These are phyloP conservation scores for Chrysanthemum lavandulifolium DNA, from an alignment of 129 eudicot species.

Conservation along the genomic window DNA sequence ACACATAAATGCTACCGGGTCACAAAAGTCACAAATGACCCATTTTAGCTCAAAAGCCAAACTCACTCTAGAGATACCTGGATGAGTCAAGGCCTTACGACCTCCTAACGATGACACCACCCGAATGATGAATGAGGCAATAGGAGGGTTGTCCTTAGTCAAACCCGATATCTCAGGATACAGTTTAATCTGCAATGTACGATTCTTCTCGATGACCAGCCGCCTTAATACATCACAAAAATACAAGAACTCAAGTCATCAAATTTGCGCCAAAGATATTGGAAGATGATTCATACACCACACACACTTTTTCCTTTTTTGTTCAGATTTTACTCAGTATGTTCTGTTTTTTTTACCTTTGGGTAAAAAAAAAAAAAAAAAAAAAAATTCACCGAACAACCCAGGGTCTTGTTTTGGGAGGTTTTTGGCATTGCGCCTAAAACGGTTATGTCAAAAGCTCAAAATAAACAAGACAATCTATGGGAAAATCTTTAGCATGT, in stretches of 20 bases:
- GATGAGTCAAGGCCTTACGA: conserved; percentile 82
- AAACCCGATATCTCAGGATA: conserved; percentile 74
- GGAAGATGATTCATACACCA: background rate
- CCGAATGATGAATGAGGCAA: conserved; percentile 79
- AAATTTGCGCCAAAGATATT: background rate
- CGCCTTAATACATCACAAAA: conserved; percentile 53
- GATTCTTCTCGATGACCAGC: conserved; percentile 78
- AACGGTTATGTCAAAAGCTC: background rate
- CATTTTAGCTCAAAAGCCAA: background rate
- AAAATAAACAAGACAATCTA: too few species aligned
- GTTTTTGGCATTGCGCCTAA: background rate
- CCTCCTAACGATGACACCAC: conserved; percentile 66
- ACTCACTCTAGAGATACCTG: conserved; percentile 49
- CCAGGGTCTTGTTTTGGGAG: too few species aligned
- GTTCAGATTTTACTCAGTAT: too few species aligned
- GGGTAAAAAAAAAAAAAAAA: too few species aligned
- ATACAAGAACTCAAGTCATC: background rate
- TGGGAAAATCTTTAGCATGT: too few species aligned
- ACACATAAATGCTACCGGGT: background rate
- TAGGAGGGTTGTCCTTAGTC: conserved; percentile 77
- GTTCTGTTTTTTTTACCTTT: background rate
- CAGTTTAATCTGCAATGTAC: conserved; percentile 60
- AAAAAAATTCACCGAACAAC: too few species aligned
- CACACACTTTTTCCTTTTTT: too few species aligned
- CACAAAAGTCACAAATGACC: conserved; percentile 6